Percentiles rank a stretch among this genome's conserved stretches.
Conservation (phyloP, 192 early-diverging fungal species). For the Jimgerdemannia lactiflua region DNA sequence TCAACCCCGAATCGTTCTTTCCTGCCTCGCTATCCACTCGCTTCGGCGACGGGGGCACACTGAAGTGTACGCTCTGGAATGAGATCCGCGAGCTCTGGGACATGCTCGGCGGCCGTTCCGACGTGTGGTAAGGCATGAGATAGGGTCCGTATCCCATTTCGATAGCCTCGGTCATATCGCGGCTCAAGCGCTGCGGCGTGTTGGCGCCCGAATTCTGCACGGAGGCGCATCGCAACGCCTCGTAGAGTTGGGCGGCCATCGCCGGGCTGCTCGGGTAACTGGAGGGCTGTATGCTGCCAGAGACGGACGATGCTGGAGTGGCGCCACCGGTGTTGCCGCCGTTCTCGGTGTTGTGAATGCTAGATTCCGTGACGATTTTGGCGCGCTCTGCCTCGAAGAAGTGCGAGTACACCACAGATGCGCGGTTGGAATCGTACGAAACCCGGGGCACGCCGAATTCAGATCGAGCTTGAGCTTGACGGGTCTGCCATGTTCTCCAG, state of each 20-base stretch:
- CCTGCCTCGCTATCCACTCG: too few species aligned
- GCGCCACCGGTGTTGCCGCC: neutral
- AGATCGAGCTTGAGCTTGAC: neutral
- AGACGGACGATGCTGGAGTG: neutral
- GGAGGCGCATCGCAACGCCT: neutral
- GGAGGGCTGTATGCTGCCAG: neutral
- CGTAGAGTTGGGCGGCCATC: neutral
- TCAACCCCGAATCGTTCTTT: too few species aligned
- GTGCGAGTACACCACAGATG: neutral
- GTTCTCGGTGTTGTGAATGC: neutral
- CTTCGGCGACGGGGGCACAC: too few species aligned
- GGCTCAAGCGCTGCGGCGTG: neutral
- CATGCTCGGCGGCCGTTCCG: neutral
- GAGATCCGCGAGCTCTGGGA: too few species aligned
- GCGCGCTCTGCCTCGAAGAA: neutral
- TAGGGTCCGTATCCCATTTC: neutral
- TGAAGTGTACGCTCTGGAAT: too few species aligned
- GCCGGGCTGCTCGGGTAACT: neutral
- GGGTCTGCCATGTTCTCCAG: neutral
- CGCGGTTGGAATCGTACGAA: neutral
- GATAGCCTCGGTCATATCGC: neutral
- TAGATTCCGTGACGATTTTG: neutral
- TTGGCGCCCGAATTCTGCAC: neutral
- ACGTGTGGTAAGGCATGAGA: neutral
- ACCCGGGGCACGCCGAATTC: neutral